These are phyloP conservation scores for Sporothrix euskadiensis DNA, from an alignment of 2,329 filamentous ascomycete genomes.

Conservation along the genomic window DNA sequence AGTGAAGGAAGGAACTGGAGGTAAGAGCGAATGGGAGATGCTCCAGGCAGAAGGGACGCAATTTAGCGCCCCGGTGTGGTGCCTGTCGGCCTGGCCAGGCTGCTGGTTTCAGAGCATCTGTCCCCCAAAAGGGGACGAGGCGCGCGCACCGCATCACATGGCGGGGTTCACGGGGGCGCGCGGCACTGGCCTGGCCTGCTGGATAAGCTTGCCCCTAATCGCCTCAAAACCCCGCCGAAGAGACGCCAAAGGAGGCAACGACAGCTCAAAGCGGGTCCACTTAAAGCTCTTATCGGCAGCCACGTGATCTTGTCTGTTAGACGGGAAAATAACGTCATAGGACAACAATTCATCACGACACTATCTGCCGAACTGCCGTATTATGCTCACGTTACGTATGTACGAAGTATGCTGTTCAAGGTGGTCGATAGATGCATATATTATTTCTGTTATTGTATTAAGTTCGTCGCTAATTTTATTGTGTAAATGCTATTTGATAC, in stretches of 20 bases:
- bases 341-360: background rate
- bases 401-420: background rate
- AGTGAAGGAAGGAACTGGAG: background rate
- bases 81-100: constrained; percentile 6
- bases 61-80: background rate
- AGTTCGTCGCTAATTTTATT: background rate
- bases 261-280: background rate
- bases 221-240: background rate
- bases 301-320: background rate
- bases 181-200: background rate
- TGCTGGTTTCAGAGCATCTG: background rate
- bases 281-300: background rate
- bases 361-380: too few relatives aligned
- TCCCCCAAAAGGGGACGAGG: background rate
- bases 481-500: background rate
- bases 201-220: constrained; percentile 17
- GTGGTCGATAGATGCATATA: background rate
- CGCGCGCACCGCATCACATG: constrained; percentile 15
- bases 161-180: constrained; percentile 20
- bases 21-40: background rate
- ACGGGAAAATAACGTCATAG: constrained; percentile 15
- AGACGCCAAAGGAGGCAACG: background rate
- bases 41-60: constrained; percentile 5
- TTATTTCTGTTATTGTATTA: background rate
- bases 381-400: too few relatives aligned